Base-by-base conservation (phyloP, 805 yeast species). In the Komagataella pastoris region DNA sequence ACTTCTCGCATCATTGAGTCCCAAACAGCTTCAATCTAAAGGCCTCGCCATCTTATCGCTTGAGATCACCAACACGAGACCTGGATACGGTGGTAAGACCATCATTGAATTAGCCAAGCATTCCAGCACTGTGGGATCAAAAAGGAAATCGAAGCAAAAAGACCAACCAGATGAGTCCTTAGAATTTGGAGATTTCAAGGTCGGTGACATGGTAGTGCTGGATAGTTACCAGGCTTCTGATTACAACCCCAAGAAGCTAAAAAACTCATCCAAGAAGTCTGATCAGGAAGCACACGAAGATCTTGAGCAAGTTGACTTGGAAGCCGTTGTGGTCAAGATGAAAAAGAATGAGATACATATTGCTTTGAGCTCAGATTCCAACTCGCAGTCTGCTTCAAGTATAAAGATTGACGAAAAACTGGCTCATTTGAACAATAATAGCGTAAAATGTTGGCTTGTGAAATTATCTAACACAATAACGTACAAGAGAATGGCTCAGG, bases 31-130 rank as follows among this genome's bases (percentile, higher is more conserved):
- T n/a, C 84, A 84, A 0, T 66, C 70, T 8, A 72, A 77, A 50
- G 97, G 97, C 0, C 68, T 86, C 23, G 97, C 97, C 0, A 70
- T 88, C 3, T 63, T 81, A 49, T 86, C 89, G 63, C 68, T 91
- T 49, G 62, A 68, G 0, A 67, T 84, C 12, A 73, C 74, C n/a
- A 79, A 80, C 52, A 65, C 85, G 2, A 71, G 84, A 52, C 84
- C 90, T 0, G 95, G 96, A 0, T 67, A 88, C 7, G 95, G 88
- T 14, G 97, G 97, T 1, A 78, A 81, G 53, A 70, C 80, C 1
- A 69, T 83, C 4, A 58, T 88, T 12, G 95, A 88, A 56, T 65
- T 91, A 50, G 70, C 59, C 17, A 67, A 71, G 24, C 91, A 85
- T 55, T 58, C 62, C 58, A 63, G 60, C 23, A 68, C 50, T 52